Evolutionary conservation across 2,329 filamentous ascomycete species (phyloP).

Genomic region (Clathrospora elynae): DNA sequence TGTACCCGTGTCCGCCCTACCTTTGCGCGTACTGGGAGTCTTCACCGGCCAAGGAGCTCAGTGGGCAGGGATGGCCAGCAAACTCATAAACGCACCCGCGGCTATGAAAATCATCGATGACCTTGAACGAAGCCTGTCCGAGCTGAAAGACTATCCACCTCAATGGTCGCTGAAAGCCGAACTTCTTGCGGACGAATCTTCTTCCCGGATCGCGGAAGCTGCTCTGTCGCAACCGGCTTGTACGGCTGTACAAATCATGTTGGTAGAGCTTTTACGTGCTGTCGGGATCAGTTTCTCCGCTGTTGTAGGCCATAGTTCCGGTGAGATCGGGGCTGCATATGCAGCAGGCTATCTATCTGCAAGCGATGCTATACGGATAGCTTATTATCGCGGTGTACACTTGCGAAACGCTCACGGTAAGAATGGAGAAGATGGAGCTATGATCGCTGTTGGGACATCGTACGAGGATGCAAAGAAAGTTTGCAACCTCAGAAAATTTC

Average conservation of each 20-base stretch:
- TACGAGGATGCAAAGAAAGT: not conserved
- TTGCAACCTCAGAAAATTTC: not conserved
- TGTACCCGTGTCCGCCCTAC: slow-evolving; percentile 4
- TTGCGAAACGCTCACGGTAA: not conserved
- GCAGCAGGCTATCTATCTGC: not conserved
- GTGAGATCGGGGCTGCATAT: not conserved
- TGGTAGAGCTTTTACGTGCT: slow-evolving; percentile 35
- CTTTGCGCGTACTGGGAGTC: not conserved
- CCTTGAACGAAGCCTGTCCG: slow-evolving; percentile 5
- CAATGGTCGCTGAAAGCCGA: slow-evolving; percentile 5
- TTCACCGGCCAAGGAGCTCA: slow-evolving; percentile 1
- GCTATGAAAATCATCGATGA: not conserved
- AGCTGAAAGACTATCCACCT: not conserved
- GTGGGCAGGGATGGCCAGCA: not conserved
- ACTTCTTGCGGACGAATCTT: slow-evolving; percentile 1
- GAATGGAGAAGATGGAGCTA: not conserved
- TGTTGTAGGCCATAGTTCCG: slow-evolving; percentile 51
- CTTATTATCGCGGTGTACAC: not conserved
- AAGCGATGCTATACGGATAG: not conserved
- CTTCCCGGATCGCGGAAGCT: slow-evolving; percentile 15
- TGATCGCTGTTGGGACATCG: not conserved
- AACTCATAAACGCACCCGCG: not conserved
- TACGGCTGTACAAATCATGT: slow-evolving; percentile 45
- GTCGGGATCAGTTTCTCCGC: slow-evolving; percentile 37
- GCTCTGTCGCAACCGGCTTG: slow-evolving; percentile 41